These are phyloP conservation scores for Aspergillus texensis DNA, from an alignment of 2,329 filamentous ascomycete species.

Conservation along the genomic window DNA sequence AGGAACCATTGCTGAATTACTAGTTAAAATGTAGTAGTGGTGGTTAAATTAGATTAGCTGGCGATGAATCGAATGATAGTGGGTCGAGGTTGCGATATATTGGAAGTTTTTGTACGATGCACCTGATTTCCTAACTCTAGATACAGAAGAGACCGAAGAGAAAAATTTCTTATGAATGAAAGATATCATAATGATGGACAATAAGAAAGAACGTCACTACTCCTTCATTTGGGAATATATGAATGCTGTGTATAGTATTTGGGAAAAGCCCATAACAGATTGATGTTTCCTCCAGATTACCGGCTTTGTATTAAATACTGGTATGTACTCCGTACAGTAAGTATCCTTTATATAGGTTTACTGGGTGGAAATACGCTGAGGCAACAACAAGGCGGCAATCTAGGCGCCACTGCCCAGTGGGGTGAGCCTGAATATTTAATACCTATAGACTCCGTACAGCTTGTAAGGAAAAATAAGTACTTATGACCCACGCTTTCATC, in stretches of 20 bases:
- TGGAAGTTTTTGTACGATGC: background rate
- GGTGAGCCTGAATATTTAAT: background rate
- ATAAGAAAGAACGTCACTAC: background rate
- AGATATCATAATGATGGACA: background rate
- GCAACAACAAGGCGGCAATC: background rate
- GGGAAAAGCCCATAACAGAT: too few species aligned
- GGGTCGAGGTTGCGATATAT: background rate
- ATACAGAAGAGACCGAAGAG: background rate
- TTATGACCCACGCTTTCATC: background rate
- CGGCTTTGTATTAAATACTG: background rate
- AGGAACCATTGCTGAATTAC: background rate
- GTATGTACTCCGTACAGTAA: background rate
- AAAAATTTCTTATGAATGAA: too few species aligned
- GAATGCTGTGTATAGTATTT: too few species aligned
- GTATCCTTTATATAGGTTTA: too few species aligned
- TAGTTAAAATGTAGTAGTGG: background rate
- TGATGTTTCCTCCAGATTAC: background rate
- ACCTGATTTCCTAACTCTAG: background rate
- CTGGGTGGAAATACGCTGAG: background rate
- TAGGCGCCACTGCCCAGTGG: background rate
- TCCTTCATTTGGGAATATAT: too few species aligned
- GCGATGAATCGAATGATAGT: conserved; percentile 5
- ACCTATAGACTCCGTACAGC: background rate
- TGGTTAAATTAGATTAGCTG: conserved; percentile 1
- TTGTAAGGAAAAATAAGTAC: background rate